Evolutionary conservation across 352 stramenopile species (phyloP).

Genomic region (Pythium utonaiense): DNA sequence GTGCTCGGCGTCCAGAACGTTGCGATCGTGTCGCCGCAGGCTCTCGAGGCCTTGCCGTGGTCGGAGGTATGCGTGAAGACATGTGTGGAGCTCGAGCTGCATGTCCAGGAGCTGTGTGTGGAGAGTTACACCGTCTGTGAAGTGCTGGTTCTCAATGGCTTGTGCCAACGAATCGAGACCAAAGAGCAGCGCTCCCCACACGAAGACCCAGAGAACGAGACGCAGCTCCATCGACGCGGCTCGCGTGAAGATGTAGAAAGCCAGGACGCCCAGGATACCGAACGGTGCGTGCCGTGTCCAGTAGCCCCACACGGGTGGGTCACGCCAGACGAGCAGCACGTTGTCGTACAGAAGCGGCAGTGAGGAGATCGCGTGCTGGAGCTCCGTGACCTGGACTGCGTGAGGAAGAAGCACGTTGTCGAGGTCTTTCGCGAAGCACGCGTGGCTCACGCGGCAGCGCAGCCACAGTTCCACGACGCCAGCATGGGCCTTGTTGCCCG

Average conservation of each 20-base stretch:
- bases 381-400: conserved; percentile 33
- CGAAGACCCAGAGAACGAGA: conserved; percentile 23
- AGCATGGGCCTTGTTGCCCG: conserved; percentile 44
- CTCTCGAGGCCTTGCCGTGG: conserved; percentile 35
- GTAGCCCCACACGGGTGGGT: conserved; percentile 45
- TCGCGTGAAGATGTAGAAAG: conserved; percentile 26
- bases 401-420: conserved; percentile 41
- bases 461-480: conserved; percentile 61
- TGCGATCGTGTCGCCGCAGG: conserved; percentile 23
- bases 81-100: conserved; percentile 55
- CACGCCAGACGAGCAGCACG: conserved; percentile 47
- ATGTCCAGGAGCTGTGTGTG: conserved; percentile 43
- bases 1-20: neutral
- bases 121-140: conserved; percentile 43
- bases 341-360: conserved; percentile 50
- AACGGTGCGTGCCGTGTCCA: conserved; percentile 38
- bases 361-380: conserved; percentile 43
- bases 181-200: conserved; percentile 44
- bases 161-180: conserved; percentile 40
- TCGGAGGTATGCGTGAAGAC: conserved; percentile 48
- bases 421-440: conserved; percentile 8
- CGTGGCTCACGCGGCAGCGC: conserved; percentile 39
- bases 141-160: conserved; percentile 47
- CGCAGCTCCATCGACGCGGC: conserved; percentile 22
- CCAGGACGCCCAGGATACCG: conserved; percentile 39